These are phyloP conservation scores for Penicillium sp. DNA, from an alignment of 2,329 filamentous ascomycete genomes.

Conservation along the genomic window DNA sequence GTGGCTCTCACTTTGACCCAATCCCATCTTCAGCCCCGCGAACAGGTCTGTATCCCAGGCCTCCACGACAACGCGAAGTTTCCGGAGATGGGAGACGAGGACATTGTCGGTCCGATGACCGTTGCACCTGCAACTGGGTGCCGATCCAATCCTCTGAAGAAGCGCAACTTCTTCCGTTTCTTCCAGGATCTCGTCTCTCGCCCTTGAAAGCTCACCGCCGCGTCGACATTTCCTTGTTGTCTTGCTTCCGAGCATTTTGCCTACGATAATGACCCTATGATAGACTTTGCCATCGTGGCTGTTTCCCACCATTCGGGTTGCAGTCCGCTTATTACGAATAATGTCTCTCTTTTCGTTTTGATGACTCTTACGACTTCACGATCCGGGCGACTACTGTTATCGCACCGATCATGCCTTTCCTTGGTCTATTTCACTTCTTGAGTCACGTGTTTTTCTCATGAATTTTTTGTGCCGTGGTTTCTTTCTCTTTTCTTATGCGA, in stretches of 20 bases:
- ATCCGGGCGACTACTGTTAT: slow-evolving; percentile 35
- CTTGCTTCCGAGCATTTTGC: slow-evolving; percentile 11
- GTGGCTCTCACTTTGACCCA: slow-evolving; percentile 38
- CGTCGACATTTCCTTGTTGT: slow-evolving; percentile 1
- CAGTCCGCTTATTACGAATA: slow-evolving; percentile 27
- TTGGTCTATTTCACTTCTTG: slow-evolving; percentile 18
- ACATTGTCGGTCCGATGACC: slow-evolving; percentile 91
- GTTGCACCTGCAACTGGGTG: slow-evolving; percentile 40
- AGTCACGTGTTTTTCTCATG: slow-evolving; percentile 12
- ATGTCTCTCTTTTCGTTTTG: slow-evolving; percentile 25
- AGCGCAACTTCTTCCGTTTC: slow-evolving; percentile 44
- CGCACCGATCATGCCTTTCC: slow-evolving; percentile 29
- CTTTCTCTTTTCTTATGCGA: not conserved
- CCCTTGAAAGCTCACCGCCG: slow-evolving; percentile 15
- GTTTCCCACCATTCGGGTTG: not conserved
- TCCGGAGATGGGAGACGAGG: slow-evolving; percentile 78
- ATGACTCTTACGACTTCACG: slow-evolving; percentile 30
- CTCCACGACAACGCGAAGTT: slow-evolving; percentile 67
- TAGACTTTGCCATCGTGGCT: slow-evolving; percentile 23
- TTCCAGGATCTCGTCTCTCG: slow-evolving; percentile 41
- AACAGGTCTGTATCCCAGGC: slow-evolving; percentile 45
- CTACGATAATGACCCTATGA: slow-evolving; percentile 25
- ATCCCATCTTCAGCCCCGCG: slow-evolving; percentile 45
- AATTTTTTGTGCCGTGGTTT: not conserved
- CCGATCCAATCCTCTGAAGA: slow-evolving; percentile 38